Evolutionary conservation across 441 rosid genomes (phyloP).

Genomic region (Arabidopsis hybrid): DNA sequence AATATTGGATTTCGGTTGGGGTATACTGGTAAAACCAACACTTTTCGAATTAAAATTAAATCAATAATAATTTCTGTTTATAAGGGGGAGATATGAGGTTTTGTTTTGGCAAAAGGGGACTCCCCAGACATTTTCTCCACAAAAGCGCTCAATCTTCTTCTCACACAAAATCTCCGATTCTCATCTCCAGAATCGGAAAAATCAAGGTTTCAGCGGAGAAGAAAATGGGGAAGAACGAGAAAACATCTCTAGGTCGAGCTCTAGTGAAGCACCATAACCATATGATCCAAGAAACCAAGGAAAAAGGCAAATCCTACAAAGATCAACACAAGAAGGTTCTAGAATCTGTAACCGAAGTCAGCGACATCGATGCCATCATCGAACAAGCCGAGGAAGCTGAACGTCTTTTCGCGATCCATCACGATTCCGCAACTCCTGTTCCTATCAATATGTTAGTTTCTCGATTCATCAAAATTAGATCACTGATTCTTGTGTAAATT

Average conservation of each 20-base stretch:
- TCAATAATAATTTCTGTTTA: too few relatives aligned
- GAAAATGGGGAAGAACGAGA: conserved; percentile 83
- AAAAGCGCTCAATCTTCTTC: too few relatives aligned
- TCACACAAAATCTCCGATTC: too few relatives aligned
- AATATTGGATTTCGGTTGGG: too few relatives aligned
- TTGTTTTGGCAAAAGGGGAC: too few relatives aligned
- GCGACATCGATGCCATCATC: conserved; percentile 84
- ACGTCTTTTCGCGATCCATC: conserved; percentile 50
- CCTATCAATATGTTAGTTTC: conserved; percentile 66
- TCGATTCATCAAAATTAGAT: too few relatives aligned
- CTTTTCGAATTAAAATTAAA: too few relatives aligned
- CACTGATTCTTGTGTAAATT: background rate
- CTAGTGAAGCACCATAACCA: conserved; percentile 92
- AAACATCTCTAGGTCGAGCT: conserved; percentile 77
- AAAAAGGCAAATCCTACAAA: conserved; percentile 67
- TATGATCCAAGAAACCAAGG: conserved; percentile 79
- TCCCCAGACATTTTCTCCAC: too few relatives aligned
- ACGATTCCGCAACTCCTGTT: conserved; percentile 47
- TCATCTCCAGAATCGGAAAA: background rate
- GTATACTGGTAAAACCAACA: too few relatives aligned
- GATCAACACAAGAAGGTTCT: conserved; percentile 73
- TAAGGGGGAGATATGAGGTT: too few relatives aligned
- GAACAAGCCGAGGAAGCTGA: conserved; percentile 77
- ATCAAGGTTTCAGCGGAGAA: background rate
- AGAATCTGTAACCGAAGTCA: conserved; percentile 80